Evolutionary conservation across 2,329 filamentous ascomycete genomes (phyloP).

Genomic region (Scortechinia acanthostroma): DNA sequence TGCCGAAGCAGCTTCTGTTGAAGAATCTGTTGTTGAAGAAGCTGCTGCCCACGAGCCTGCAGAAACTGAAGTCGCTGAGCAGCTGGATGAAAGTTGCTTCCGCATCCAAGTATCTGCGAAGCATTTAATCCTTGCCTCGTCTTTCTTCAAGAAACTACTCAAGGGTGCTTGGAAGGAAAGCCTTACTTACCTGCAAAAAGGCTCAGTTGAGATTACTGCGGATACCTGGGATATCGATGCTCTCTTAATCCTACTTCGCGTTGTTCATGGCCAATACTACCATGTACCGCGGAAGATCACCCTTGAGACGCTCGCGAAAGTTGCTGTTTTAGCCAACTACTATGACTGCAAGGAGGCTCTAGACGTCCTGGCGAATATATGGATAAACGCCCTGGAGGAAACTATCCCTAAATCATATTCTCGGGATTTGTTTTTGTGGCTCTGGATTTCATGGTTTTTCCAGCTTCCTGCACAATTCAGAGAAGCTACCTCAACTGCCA

Average conservation of each 20-base stretch:
- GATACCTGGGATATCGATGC: neutral
- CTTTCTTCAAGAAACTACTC: conserved; percentile 10
- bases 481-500: neutral
- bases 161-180: conserved; percentile 11
- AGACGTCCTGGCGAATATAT: conserved; percentile 5
- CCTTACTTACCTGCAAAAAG: conserved; percentile 5
- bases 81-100: no score
- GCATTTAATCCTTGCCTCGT: conserved; percentile 10
- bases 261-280: neutral
- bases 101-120: conserved; percentile 13
- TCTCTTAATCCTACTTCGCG: neutral
- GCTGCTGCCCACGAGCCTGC: no score
- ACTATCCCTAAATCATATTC: neutral
- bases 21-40: no score
- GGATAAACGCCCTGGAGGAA: neutral
- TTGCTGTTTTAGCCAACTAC: conserved; percentile 13
- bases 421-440: conserved; percentile 1
- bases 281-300: neutral
- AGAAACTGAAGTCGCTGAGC: no score
- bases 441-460: neutral
- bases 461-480: neutral
- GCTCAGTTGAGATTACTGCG: conserved; percentile 4
- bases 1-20: no score
- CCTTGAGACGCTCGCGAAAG: conserved; percentile 13
- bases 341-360: conserved; percentile 11